A percentile compares a stretch with the other conserved stretches of the same genome.
Evolutionary conservation across 1,284 basidiomycete genomes (phyloP).

Genomic region (Leccinum insolens): DNA sequence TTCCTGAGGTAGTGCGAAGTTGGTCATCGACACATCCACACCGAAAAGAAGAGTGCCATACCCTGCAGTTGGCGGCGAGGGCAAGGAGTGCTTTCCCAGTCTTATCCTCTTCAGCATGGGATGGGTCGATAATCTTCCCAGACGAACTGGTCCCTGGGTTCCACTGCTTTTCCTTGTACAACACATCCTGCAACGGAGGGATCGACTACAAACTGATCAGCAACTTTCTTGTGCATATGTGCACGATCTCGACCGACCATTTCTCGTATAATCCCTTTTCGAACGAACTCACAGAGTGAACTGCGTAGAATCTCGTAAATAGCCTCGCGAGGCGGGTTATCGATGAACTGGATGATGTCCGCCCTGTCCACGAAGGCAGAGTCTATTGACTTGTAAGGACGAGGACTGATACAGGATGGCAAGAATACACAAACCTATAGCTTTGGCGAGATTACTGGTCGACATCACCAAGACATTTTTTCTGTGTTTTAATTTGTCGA

Average conservation of each 20-base stretch:
- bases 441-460: constrained; percentile 93
- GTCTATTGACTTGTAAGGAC: constrained; percentile 52
- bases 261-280: constrained; percentile 68
- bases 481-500: constrained; percentile 92
- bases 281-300: constrained; percentile 81
- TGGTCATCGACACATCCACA: neutral
- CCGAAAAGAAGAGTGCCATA: constrained; percentile 36
- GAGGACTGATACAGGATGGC: neutral
- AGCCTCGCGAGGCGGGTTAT: constrained; percentile 86
- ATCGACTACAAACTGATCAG: constrained; percentile 49
- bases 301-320: constrained; percentile 93
- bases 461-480: constrained; percentile 97
- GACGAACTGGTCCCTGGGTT: constrained; percentile 10
- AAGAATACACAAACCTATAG: constrained; percentile 73
- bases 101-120: constrained; percentile 40
- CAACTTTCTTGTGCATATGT: neutral
- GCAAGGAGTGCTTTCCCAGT: constrained; percentile 63
- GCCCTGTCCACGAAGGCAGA: constrained; percentile 96
- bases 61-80: constrained; percentile 75
- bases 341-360: constrained; percentile 95
- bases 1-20: constrained; percentile 36
- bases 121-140: constrained; percentile 8
- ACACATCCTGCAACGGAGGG: constrained; percentile 62
- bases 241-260: constrained; percentile 44
- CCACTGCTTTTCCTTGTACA: constrained; percentile 48